Base-by-base conservation (phyloP, 345 rosid genomes). In the Pistacia vera region DNA sequence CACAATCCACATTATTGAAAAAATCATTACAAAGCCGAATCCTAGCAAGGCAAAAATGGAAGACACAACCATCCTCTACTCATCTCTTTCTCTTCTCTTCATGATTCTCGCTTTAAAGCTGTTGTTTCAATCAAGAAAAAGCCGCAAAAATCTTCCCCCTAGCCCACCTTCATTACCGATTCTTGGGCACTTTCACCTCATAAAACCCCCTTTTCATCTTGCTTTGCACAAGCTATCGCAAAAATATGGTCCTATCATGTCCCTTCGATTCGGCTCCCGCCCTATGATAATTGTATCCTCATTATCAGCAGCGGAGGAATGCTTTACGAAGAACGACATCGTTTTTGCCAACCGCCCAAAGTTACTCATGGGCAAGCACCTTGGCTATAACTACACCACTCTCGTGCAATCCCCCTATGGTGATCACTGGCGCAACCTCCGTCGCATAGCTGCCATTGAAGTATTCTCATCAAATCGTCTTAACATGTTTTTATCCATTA, bases 381-480 rank as follows among this genome's bases (percentile, higher is more conserved):
- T 91, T 5, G 77, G 73, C 10, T 89, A 89, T 80, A 82, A 87
- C 77, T 20, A 67, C 71, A 80, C 86, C 25, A 78, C 80, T 11
- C 63, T 89, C 1, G 22, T 30, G 8, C 60, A 78, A 2, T 74
- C 88, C 0, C 78, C 87, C 35, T 89, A 91, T 59, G 96, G 92
- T 2, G 90, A 91, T 36, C 93, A 85, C 48, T 88, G 93, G 92
- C 88, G 92, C 51, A 88, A 84, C 86, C 91, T 92, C 41, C 90
- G 89, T 38, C 84, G 83, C 22, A 71, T 88, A 36, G 70, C 80
- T 68, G 72, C 86, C 65, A 68, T 63, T 6, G 91, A 90, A 48
- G 78, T 92, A 77, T 80, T 92, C 72, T 88, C 94, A 7, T 18
- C 90, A 1, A 57, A 61, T 66, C 91, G 92, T 17, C 76, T 92